phyloP scores from a whole-genome alignment of 345 rosid genomes.

The Corchorus capsularis region DNA sequence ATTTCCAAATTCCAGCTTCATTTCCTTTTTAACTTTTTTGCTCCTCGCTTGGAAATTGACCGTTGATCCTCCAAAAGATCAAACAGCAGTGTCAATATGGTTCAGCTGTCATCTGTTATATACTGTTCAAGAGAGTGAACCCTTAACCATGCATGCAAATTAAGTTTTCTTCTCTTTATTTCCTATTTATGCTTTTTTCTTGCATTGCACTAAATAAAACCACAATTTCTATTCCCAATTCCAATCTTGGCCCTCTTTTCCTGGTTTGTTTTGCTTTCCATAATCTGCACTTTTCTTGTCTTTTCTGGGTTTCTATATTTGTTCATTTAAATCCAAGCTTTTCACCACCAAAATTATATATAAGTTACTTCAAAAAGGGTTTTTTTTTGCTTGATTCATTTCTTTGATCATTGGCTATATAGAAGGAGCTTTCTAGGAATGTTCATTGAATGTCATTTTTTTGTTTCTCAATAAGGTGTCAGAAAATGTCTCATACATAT shows the following conservation, averaged over 20 bases:
- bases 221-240: background rate
- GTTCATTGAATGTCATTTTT: background rate
- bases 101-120: background rate
- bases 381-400: background rate
- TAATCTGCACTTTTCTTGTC: too few species aligned
- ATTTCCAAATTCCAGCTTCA: background rate
- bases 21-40: background rate
- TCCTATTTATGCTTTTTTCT: constrained; percentile 6
- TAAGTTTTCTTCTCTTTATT: background rate
- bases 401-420: background rate
- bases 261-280: too few species aligned
- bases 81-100: constrained; percentile 3
- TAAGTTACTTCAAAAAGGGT: background rate
- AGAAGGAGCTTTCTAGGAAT: background rate
- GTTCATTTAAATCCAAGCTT: too few species aligned
- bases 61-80: constrained; percentile 16
- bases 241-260: background rate
- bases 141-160: background rate
- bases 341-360: background rate
- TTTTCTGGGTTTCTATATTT: too few species aligned
- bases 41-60: background rate
- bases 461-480: background rate
- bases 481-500: background rate
- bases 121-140: background rate
- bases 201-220: constrained; percentile 6